Evolutionary conservation across 1,284 basidiomycete genomes (phyloP), one percentile per base, ranked within the genome.

Genomic region (Leccinum cinnamomeum): DNA sequence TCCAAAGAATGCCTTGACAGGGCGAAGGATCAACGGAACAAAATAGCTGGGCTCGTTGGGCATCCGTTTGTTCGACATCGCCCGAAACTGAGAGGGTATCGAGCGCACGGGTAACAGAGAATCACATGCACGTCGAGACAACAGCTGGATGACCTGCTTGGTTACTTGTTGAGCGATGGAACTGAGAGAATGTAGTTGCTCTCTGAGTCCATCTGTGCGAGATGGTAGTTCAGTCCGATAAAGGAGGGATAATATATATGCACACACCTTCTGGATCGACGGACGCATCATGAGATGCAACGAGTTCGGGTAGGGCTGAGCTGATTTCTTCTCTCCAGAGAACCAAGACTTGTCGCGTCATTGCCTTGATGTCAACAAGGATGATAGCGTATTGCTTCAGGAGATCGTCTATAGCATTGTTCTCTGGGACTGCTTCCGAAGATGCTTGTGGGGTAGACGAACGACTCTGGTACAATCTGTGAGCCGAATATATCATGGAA

Each of bases 61-160:
- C 66, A 80, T 77, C 23, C 84, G 83, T 71, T 88, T 91, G 72
- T 84, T 89, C 18, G 90, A 85, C 84, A 91, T 91, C 0, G 90
- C 90, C 58, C 94, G 84, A 69, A 94, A 92, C 68, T 94, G 92
- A 1, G 90, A 90, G 0, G 94, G 92, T 68, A 97, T 92, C 0
- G 92, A 92, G 54, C 94, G 86, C 56, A 98, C 92, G 10, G 92
- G 88, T 41, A 92, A 85, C 50, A 99, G 83, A 3, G 92, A 88
- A 68, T 97, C 95, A 64, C 88, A 89, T 66, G 90, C 94, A 12
- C 94, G 87, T 57, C 86, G 84, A 6, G 86, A 85, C 23, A 98
- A 78, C 60, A 96, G 88, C 5, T 78, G 71, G n/a, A 91, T 75
- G 59, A 95, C 85, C 64, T 91, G 88, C 18, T 75, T 81, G 2